Base-by-base conservation (phyloP, 1,284 basidiomycete species). In the Puccinia horiana region DNA sequence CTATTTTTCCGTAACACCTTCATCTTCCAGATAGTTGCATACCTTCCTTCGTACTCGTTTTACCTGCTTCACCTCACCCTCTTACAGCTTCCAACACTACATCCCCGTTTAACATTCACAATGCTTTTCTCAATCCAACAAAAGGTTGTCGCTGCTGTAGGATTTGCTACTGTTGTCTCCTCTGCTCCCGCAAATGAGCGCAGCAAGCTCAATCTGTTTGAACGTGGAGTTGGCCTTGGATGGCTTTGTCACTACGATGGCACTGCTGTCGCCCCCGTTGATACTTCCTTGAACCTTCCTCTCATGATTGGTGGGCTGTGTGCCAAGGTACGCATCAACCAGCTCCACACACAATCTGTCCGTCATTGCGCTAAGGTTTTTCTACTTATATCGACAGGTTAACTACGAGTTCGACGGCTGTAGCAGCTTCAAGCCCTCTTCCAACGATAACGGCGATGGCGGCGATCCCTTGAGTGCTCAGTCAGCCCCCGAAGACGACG, bases 181-280 rank as follows among this genome's bases (percentile, higher is more conserved):
- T 44, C 75, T 20, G 76, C 76, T 8, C 76, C 76, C 9, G 29
- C 70, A 9, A 78, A 69, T 40, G 61, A 67, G 23, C 42, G 42
- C 23, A n/a, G 29, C n/a, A 61, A 63, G 58, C 23, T n/a, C 65
- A 35, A 29, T n/a, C 49, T 78, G 11, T 65, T 32, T 6, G 14
- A 63, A 12, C 76, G 61, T 37, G 61, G 32, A 32, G 35, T 65
- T n/a, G 76, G 63, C 12, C 40, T 49, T 18, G 76, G 65, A 42
- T 78, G 76, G 76, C 42, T 67, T 32, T 78, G 76, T 29, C 63
- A 52, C 47, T 78, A 49, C 52, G 63, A 78, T 52, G 76, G 76
- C n/a, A 23, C 32, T 2, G 40, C 63, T 44, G 47, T 26, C 20
- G 47, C 76, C n/a, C 18, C 44, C 12, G 52, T 78, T 20, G 63